Evolutionary conservation across 768 basidiomycete species (phyloP), one percentile per base, ranked within the genome.

Genomic region (Saitozyma sp.): DNA sequence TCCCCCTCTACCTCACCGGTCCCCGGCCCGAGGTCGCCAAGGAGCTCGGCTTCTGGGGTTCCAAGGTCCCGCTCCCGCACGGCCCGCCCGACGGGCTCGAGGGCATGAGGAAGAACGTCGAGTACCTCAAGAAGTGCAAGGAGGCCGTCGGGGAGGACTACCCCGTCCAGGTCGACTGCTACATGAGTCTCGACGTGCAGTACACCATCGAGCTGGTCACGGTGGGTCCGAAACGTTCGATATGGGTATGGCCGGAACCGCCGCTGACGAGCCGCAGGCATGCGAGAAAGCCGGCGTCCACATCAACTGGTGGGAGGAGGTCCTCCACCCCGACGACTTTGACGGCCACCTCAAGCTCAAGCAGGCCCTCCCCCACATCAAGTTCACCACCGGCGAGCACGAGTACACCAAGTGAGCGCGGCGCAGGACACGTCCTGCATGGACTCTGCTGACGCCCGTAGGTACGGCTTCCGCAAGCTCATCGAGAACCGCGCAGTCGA

Each of bases 351-450:
- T 64, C 59, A 65, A 73, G 50, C 76, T 81, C 65, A 80, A 81
- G 65, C 56, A 73, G 29, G 79, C 75, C 20, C 58, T 79, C 20
- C 81, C 80, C 3, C 70, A 71, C 11, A 65, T 79, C 55, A 78
- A 77, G 54, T 81, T 79, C 75, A 81, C 81, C 20, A 81, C 81
- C 6, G 81, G 81, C 40, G 81, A 81, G 67, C 81, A 81, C 69
- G 81, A 81, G 65, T 81, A 80, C 70, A 78, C 77, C 41, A 78
- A 77, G 63, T 68, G 50, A 50, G 69, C 37, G 9, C 17, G 38
- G 40, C 6, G 41, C 43, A 45, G 9, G 40, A 8, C 7, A 46
- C 41, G 11, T 51, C 46, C 7, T n/a, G 11, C 13, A 11, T 16
- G 57, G 58, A 46, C 40, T 9, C 13, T 17, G 54, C 60, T 55